phyloP scores from a whole-genome alignment of 164 flowering plant genomes.

The Nymphaea colorata region DNA sequence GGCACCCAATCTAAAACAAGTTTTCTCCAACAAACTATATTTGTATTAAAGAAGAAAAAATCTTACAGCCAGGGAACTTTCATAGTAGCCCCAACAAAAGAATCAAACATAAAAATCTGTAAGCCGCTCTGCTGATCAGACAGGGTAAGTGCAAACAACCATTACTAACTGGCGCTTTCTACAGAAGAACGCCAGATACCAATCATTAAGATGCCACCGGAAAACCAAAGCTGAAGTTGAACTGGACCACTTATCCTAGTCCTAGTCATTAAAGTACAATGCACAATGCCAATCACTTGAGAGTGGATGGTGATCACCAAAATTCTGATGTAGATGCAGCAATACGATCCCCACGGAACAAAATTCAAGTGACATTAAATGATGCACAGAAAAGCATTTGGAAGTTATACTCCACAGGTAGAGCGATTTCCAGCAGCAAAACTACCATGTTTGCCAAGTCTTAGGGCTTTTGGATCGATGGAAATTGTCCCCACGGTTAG shows the following conservation, averaged over 20 bases:
- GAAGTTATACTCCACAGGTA: slow-evolving; percentile 9
- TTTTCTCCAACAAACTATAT: neutral
- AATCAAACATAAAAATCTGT: neutral
- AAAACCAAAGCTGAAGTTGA: neutral
- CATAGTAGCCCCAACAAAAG: neutral
- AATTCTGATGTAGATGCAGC: neutral
- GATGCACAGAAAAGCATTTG: slow-evolving; percentile 2
- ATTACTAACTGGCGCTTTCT: neutral
- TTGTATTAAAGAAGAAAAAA: neutral
- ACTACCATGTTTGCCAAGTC: slow-evolving; percentile 11
- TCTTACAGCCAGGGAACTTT: slow-evolving; percentile 1
- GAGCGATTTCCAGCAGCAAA: neutral
- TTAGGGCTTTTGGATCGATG: slow-evolving; percentile 40
- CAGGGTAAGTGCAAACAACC: neutral
- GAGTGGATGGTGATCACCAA: neutral
- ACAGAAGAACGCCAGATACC: neutral
- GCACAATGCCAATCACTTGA: neutral
- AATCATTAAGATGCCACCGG: neutral
- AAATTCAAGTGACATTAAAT: neutral
- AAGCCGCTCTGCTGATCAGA: neutral
- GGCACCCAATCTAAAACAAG: neutral
- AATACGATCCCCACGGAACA: neutral
- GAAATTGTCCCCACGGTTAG: slow-evolving; percentile 60
- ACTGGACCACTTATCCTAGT: too few species aligned
- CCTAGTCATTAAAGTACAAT: too few species aligned